Percentiles rank a stretch among this genome's conserved stretches.
These are phyloP conservation scores for Astragalus membranaceus DNA, from an alignment of 306 rosid genomes.

Conservation along the genomic window DNA sequence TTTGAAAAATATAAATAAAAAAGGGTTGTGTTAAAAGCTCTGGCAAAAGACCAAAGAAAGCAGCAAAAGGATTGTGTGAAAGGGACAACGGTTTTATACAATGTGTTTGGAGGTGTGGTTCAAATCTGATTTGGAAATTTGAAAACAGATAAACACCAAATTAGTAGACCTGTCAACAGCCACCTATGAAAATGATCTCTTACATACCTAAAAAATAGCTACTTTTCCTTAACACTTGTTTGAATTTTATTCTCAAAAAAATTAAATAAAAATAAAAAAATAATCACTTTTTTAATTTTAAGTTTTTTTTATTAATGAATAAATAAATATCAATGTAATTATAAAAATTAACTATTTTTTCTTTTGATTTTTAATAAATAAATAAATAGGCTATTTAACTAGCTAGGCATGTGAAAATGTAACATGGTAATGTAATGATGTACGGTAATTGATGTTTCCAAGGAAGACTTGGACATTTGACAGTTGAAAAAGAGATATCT, in stretches of 20 bases:
- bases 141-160: conserved; percentile 22
- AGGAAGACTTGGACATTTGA: conserved; percentile 14
- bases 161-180: neutral
- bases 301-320: neutral
- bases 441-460: conserved; percentile 28
- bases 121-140: conserved; percentile 31
- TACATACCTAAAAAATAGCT: neutral
- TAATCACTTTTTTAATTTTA: neutral
- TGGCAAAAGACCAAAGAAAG: conserved; percentile 5
- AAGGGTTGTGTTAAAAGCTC: neutral
- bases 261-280: neutral
- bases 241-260: neutral
- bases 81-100: conserved; percentile 12
- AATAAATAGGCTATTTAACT: too few species aligned
- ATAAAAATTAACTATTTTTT: too few species aligned
- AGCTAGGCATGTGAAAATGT: neutral
- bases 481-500: conserved; percentile 27
- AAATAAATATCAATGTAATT: too few species aligned
- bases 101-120: neutral
- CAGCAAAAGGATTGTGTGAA: conserved; percentile 17
- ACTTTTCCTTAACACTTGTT: neutral
- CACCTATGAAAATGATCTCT: neutral
- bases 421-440: neutral
- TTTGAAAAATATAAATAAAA: conserved; percentile 19
- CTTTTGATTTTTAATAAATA: too few species aligned